These are phyloP conservation scores for Cyberlindnera petersonii DNA, from an alignment of 805 yeast species.

Conservation along the genomic window DNA sequence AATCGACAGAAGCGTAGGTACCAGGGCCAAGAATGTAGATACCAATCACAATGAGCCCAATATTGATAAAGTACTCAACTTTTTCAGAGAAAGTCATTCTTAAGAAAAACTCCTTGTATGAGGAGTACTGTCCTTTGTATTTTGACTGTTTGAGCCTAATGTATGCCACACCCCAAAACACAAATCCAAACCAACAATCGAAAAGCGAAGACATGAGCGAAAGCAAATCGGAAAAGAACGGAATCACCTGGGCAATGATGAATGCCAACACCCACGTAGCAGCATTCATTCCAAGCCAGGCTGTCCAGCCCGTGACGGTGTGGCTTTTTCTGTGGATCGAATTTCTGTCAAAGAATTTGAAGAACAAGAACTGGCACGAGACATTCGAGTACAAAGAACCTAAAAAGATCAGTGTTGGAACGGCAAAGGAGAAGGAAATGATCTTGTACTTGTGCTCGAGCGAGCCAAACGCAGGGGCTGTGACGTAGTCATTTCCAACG, in stretches of 20 bases:
- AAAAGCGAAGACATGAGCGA: conserved; percentile 58
- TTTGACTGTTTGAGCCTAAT: conserved; percentile 40
- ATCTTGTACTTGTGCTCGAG: conserved; percentile 43
- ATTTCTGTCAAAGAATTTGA: conserved; percentile 38
- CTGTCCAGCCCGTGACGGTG: conserved; percentile 49
- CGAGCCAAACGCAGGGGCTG: conserved; percentile 60
- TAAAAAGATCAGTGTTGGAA: conserved; percentile 54
- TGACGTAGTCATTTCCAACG: conserved; percentile 50
- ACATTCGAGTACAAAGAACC: conserved; percentile 55
- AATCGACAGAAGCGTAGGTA: conserved; percentile 49
- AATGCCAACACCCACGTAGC: conserved; percentile 50
- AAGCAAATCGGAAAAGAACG: conserved; percentile 56
- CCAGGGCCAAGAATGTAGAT: conserved; percentile 59
- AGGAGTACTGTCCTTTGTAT: conserved; percentile 28
- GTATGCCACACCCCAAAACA: conserved; percentile 59
- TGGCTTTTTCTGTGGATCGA: conserved; percentile 44
- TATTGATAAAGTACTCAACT: conserved; percentile 35
- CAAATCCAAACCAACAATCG: conserved; percentile 65
- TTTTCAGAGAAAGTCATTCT: conserved; percentile 31
- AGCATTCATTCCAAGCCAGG: conserved; percentile 44
- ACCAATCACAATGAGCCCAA: conserved; percentile 43
- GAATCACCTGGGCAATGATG: conserved; percentile 59
- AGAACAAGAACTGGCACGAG: conserved; percentile 49
- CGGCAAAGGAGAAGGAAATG: conserved; percentile 55
- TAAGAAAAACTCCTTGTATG: conserved; percentile 28